phyloP scores from a whole-genome alignment of 176 grass and related monocot genomes.

The Secale cereale region DNA sequence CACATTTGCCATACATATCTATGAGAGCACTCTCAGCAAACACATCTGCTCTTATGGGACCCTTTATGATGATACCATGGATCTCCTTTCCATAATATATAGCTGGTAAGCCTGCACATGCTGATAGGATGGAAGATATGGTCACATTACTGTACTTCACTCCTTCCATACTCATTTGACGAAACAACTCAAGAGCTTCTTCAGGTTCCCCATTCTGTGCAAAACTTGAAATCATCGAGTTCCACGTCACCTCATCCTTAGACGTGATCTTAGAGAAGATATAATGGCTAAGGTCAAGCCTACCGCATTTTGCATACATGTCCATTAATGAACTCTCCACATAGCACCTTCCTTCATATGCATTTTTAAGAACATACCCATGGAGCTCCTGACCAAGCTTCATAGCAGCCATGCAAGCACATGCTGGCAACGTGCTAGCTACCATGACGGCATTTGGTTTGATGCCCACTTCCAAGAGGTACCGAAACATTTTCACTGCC shows the following conservation, averaged over 20 bases:
- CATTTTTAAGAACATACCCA: constrained; percentile 70
- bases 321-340: constrained; percentile 74
- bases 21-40: constrained; percentile 76
- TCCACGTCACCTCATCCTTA: constrained; percentile 77
- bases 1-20: constrained; percentile 90
- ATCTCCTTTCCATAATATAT: constrained; percentile 82
- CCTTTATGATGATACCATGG: constrained; percentile 71
- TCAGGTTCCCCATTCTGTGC: constrained; percentile 75
- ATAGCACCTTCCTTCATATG: constrained; percentile 62
- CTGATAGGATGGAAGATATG: constrained; percentile 72
- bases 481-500: constrained; percentile 59
- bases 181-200: constrained; percentile 64
- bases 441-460: constrained; percentile 75
- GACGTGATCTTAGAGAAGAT: constrained; percentile 60
- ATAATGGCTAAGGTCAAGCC: constrained; percentile 64
- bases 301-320: constrained; percentile 89
- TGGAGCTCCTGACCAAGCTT: constrained; percentile 73
- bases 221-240: constrained; percentile 90
- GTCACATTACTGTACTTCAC: constrained; percentile 62
- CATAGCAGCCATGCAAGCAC: constrained; percentile 51
- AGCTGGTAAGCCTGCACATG: constrained; percentile 67
- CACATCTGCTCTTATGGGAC: constrained; percentile 51
- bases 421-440: constrained; percentile 65
- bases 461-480: constrained; percentile 41
- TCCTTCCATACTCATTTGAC: constrained; percentile 64